Base-by-base conservation (phyloP, 768 basidiomycete species). In the Tylopilus vinaceipallidus region DNA sequence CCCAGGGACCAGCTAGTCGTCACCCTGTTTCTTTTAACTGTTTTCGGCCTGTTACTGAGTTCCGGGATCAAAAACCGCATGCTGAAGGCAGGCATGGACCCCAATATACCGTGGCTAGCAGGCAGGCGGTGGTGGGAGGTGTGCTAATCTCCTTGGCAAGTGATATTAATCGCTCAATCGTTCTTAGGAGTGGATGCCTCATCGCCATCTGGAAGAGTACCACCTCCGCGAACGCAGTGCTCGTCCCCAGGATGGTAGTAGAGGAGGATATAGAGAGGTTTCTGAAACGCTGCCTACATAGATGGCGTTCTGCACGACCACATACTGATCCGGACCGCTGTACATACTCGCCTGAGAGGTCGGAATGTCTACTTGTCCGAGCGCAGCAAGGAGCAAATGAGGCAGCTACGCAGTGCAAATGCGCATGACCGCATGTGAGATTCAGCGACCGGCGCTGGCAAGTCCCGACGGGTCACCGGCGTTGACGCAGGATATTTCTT, bases 1-100 rank as follows among this genome's bases (percentile, higher is more conserved):
- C 94, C 94, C n/a, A 73, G 93, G 66, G 94, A 97, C 71, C 93
- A 95, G 64, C 76, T 95, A 24, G 87, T 95, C 27, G 94, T 95
- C 39, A 93, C 92, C 16, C 74, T 95, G 44, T 97, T 95, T 73
- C 75, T 95, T 24, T 71, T 97, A 55, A 88, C 84, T 26, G 86
- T 97, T 23, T 86, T 95, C 58, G 91, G 91, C 19, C 78, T 95
- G 49, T 72, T 95, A 36, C 74, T 95, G 22, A 86, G 82, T 43
- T 91, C 91, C 29, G 91, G 91, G 13, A 81, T 95, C 62, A 90
- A 88, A 73, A 83, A 75, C 58, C 80, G 88, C 53, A 88, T 93
- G 81, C 63, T 84, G 50, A 89, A 86, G 65, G 88, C 87, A 40
- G 89, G 88, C 22, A 69, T 90, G 39, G 77, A 81, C 56, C 73